Percentiles rank a stretch among this genome's conserved stretches.
Evolutionary conservation across 306 rosid species (phyloP).

Genomic region (Elaeagnus macrophylla): DNA sequence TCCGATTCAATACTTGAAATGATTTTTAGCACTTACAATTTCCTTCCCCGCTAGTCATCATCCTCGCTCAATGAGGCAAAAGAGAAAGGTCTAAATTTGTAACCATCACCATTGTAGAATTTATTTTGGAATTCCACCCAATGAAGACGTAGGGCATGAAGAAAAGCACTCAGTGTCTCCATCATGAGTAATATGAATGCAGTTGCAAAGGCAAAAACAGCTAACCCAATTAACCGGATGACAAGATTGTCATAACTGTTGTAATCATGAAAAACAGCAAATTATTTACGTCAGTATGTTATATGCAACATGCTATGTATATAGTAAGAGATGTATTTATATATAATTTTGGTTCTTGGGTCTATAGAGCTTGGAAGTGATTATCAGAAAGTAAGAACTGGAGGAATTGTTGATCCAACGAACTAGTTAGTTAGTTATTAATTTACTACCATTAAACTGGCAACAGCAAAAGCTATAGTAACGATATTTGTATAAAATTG

Average conservation of each 20-base stretch:
- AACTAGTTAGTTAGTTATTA: too few species aligned
- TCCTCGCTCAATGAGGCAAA: conserved; percentile 68
- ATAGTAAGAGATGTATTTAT: too few species aligned
- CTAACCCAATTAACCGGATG: conserved; percentile 74
- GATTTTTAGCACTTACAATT: not conserved
- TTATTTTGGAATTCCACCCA: conserved; percentile 98
- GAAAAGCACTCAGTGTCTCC: conserved; percentile 97
- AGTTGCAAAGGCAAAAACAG: conserved; percentile 90
- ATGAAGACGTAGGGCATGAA: conserved; percentile 98
- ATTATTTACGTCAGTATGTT: conserved; percentile 2
- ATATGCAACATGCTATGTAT: too few species aligned
- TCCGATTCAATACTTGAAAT: conserved; percentile 10
- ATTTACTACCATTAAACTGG: too few species aligned
- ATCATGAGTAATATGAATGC: conserved; percentile 98
- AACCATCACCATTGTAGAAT: conserved; percentile 92
- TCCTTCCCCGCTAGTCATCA: conserved; percentile 46
- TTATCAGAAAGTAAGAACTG: too few species aligned
- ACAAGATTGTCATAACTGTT: conserved; percentile 78
- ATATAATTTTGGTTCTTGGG: too few species aligned
- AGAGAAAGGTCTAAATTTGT: conserved; percentile 92
- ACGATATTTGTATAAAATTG: too few species aligned
- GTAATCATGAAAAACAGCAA: conserved; percentile 17
- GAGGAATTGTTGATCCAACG: too few species aligned
- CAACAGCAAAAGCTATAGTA: too few species aligned
- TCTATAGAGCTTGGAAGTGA: too few species aligned